phyloP scores from a whole-genome alignment of 2,329 filamentous ascomycete species.

The Nemania serpens region DNA sequence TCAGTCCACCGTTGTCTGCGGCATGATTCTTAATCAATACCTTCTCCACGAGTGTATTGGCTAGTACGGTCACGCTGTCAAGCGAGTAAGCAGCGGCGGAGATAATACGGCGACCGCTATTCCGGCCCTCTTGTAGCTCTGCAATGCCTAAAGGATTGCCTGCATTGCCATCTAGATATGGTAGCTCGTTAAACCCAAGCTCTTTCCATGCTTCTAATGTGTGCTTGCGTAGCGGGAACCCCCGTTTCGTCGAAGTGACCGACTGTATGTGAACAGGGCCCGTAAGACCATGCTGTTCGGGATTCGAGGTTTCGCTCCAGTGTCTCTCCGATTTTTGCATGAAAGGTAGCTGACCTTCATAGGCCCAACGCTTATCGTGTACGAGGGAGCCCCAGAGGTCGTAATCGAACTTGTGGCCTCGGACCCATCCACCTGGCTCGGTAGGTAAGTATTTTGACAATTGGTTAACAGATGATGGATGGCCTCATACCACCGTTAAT shows the following conservation, averaged over 20 bases:
- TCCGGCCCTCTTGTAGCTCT: constrained; percentile 27
- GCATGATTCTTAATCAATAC: neutral
- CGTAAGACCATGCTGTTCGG: constrained; percentile 32
- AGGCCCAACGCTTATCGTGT: constrained; percentile 46
- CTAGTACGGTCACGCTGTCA: neutral
- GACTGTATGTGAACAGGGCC: constrained; percentile 36
- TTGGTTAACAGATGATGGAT: constrained; percentile 19
- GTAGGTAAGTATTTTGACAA: neutral
- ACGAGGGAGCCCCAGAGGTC: constrained; percentile 46
- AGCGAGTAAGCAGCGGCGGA: constrained; percentile 15
- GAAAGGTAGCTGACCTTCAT: constrained; percentile 47
- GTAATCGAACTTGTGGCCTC: constrained; percentile 47
- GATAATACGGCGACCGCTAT: constrained; percentile 25
- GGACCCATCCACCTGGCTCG: constrained; percentile 41
- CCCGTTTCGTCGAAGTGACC: constrained; percentile 35
- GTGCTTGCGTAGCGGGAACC: constrained; percentile 41
- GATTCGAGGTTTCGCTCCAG: constrained; percentile 26
- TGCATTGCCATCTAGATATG: constrained; percentile 28
- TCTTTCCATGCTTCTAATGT: constrained; percentile 41
- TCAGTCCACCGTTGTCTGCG: neutral
- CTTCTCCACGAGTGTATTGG: neutral
- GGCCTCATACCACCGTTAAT: constrained; percentile 38
- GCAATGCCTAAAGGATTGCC: constrained; percentile 35
- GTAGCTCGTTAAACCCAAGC: neutral
- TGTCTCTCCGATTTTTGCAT: constrained; percentile 42